Conservation (phyloP, 164 flowering plant species). For the Echeveria elegans region DNA sequence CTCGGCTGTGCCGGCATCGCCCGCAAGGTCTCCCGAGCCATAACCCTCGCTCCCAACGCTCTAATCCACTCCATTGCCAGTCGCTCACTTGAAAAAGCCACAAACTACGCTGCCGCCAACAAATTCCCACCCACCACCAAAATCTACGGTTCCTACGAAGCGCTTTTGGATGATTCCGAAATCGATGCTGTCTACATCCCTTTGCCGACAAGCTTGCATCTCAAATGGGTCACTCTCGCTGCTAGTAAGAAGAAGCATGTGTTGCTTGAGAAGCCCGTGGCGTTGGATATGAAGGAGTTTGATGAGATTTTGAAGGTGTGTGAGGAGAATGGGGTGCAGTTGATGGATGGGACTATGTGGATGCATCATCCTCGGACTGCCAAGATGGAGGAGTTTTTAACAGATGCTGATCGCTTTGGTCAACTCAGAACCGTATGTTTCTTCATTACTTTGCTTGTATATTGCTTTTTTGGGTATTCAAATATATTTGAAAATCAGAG, state of each 20-base stretch:
- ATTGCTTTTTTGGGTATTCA: no score
- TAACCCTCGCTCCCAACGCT: slow-evolving; percentile 31
- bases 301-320: slow-evolving; percentile 47
- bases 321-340: slow-evolving; percentile 50
- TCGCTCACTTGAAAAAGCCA: slow-evolving; percentile 50
- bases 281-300: slow-evolving; percentile 39
- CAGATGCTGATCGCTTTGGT: no score
- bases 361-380: slow-evolving; percentile 29
- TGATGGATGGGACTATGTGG: slow-evolving; percentile 84
- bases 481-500: no score
- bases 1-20: neutral
- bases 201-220: slow-evolving; percentile 50
- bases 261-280: slow-evolving; percentile 65
- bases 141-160: slow-evolving; percentile 52
- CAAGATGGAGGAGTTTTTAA: no score
- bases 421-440: no score
- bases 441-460: no score
- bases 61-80: slow-evolving; percentile 42
- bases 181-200: slow-evolving; percentile 70
- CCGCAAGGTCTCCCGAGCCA: neutral
- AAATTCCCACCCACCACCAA: slow-evolving; percentile 35
- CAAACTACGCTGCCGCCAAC: slow-evolving; percentile 33
- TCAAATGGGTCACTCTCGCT: slow-evolving; percentile 43
- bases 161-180: slow-evolving; percentile 44
- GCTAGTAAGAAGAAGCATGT: slow-evolving; percentile 60